Percentiles rank a stretch among this genome's conserved stretches.
These are phyloP conservation scores for Myriosclerotinia curreyana DNA, from an alignment of 2,329 filamentous ascomycete species.

Conservation along the genomic window DNA sequence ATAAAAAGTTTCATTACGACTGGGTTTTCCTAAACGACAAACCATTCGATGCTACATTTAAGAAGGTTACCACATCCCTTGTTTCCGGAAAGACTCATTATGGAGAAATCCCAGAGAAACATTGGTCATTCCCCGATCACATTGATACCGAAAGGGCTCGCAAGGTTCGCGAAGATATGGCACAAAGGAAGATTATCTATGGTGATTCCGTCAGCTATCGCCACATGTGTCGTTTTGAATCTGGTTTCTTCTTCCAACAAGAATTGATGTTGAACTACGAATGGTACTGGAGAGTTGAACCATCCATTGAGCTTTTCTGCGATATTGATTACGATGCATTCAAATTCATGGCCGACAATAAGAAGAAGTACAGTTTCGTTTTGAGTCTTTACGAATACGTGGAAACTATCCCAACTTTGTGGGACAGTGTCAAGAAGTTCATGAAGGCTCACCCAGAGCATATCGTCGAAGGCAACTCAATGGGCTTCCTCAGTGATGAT, in stretches of 20 bases:
- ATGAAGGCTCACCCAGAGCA: slow-evolving; percentile 88
- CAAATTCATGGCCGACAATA: slow-evolving; percentile 91
- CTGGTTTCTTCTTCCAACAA: slow-evolving; percentile 98
- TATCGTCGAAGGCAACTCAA: slow-evolving; percentile 76
- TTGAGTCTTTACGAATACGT: slow-evolving; percentile 94
- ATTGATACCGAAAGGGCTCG: slow-evolving; percentile 94
- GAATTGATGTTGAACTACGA: slow-evolving; percentile 92
- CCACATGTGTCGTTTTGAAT: slow-evolving; percentile 99
- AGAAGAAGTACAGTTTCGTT: slow-evolving; percentile 98
- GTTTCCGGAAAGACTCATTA: slow-evolving; percentile 93
- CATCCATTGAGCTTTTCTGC: slow-evolving; percentile 93
- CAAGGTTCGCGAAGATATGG: slow-evolving; percentile 92
- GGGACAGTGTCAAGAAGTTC: slow-evolving; percentile 94
- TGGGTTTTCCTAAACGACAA: slow-evolving; percentile 99
- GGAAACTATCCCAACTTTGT: slow-evolving; percentile 90
- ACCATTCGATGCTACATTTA: slow-evolving; percentile 90
- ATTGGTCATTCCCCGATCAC: slow-evolving; percentile 95
- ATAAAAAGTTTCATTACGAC: slow-evolving; percentile 93
- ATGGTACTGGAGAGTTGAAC: slow-evolving; percentile 99
- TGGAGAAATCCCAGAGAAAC: slow-evolving; percentile 82
- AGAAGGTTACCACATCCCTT: slow-evolving; percentile 81
- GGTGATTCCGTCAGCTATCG: slow-evolving; percentile 95
- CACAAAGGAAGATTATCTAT: slow-evolving; percentile 92
- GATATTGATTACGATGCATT: slow-evolving; percentile 96
- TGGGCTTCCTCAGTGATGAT: slow-evolving; percentile 90